Evolutionary conservation across 331 rosid genomes (phyloP), one percentile per base, ranked within the genome.

Genomic region (Arachis monticola): DNA sequence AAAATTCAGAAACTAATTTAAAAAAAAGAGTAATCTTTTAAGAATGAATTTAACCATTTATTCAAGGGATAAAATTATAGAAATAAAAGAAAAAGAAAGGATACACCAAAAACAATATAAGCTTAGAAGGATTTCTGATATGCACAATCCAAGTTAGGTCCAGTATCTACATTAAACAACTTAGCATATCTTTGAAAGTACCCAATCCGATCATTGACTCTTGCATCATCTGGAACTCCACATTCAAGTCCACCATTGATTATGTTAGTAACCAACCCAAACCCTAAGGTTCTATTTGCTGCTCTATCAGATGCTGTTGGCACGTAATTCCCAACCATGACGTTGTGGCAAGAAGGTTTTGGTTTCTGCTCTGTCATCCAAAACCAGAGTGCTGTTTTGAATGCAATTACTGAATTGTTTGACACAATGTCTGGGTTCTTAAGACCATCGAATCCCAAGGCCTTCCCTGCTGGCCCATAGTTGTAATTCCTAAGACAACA

Each of bases 161-260:
- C 91, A 1, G 91, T 85, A 38, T 82, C 80, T 12, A 90, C 91
- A 4, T 75, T 56, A 58, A 88, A 71, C 85, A 88, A 6, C 7
- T 41, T 30, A 27, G 81, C 85, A 74, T 88, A 87, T 88, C 89
- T 87, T 11, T 80, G 4, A 51, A 87, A 92, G 78, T 7, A 92
- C 6, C 86, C 93, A 51, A 90, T 87, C 30, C 97, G 75, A 64
- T 90, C 88, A 67, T 83, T 85, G 8, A 85, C 88, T 52, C 91
- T 76, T n/a, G 74, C 73, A 50, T 90, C 91, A 47, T 74, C 64
- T 10, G 87, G 80, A 30, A 83, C 77, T 11, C 97, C 96, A 64
- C 96, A 90, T 82, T 92, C 97, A 0, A 88, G 86, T 13, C 87
- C 86, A 4, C 97, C 96, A 55, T 90, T 92, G 77, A 92, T 82